These are phyloP conservation scores for Trichoderma endophyticum DNA, from an alignment of 2,329 filamentous ascomycete species.

Conservation along the genomic window DNA sequence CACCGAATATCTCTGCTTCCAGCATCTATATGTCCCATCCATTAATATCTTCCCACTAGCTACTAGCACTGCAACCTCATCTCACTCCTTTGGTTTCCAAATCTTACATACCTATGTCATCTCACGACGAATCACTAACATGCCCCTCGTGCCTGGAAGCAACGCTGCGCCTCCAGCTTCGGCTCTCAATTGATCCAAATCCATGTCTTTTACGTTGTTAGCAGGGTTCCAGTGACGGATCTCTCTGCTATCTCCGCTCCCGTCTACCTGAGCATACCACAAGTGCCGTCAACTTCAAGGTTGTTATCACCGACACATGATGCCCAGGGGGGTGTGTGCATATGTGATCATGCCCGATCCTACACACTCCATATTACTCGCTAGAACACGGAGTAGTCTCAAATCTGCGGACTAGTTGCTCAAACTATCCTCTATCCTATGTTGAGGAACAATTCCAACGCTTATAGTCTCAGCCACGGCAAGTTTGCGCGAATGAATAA, in stretches of 20 bases:
- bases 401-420: background rate
- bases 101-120: background rate
- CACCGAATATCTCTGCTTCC: background rate
- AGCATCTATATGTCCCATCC: background rate
- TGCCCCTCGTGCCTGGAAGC: background rate
- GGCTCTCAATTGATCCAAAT: background rate
- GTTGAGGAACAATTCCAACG: background rate
- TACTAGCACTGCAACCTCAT: background rate
- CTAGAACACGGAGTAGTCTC: background rate
- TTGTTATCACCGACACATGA: background rate
- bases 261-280: background rate
- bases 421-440: background rate
- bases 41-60: background rate
- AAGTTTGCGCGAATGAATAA: background rate
- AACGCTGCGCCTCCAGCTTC: background rate
- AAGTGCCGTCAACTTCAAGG: background rate
- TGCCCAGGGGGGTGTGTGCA: background rate
- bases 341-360: background rate
- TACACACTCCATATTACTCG: background rate
- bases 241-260: background rate
- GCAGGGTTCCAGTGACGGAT: background rate
- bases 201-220: background rate
- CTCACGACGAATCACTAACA: background rate
- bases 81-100: background rate
- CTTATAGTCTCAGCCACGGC: background rate